Conservation (phyloP, 495 filamentous ascomycete genomes). For the Cudoniella acicularis region DNA sequence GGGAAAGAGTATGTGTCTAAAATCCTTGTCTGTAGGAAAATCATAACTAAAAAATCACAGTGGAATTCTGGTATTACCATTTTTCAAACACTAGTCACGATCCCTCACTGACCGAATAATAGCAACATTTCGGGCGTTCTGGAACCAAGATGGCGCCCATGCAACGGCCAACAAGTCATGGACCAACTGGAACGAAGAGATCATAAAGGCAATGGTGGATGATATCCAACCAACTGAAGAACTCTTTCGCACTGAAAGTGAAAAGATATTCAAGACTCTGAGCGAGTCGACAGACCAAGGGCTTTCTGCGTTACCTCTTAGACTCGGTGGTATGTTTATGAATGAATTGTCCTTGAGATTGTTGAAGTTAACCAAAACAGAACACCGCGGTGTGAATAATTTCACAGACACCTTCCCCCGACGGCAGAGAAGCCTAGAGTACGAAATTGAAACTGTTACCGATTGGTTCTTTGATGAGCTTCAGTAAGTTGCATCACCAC, state of each 20-base stretch:
- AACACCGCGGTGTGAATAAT: neutral
- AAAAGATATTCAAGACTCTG: neutral
- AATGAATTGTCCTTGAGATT: neutral
- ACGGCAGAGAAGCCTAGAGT: neutral
- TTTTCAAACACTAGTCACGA: neutral
- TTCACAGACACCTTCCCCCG: conserved; percentile 5
- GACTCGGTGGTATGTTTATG: neutral
- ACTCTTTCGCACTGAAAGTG: neutral
- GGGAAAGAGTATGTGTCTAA: conserved; percentile 4
- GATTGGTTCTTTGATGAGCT: conserved; percentile 3
- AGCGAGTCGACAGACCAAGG: neutral
- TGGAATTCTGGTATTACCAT: neutral
- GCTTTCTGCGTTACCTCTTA: neutral
- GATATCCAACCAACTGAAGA: conserved; percentile 6
- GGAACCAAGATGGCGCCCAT: conserved; percentile 4
- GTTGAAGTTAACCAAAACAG: neutral
- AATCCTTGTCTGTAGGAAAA: neutral
- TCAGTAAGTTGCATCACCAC: neutral
- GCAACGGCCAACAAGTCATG: neutral
- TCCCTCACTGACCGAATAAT: neutral
- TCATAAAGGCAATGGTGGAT: conserved; percentile 5
- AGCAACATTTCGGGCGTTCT: conserved; percentile 1
- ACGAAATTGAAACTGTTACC: conserved; percentile 1
- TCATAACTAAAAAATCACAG: neutral
- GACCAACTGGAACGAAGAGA: conserved; percentile 6